Conservation (phyloP, 371 early-diverging fungal species). For the Syncephalis fuscata region DNA sequence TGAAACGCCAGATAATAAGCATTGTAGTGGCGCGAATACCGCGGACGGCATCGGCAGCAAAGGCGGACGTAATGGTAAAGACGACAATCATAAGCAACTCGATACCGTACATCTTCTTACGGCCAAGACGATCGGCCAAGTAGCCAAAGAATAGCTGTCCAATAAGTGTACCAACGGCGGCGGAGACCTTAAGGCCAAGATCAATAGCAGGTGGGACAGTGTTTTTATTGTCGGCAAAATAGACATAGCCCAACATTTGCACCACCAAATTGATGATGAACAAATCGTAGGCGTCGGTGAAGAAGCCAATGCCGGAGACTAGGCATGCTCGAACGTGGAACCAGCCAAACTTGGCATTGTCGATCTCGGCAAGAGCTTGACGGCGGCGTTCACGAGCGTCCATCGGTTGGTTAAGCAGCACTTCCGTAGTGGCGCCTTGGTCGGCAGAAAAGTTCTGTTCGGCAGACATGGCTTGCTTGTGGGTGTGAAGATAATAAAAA, state of each 20-base stretch:
- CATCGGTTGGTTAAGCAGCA: too few relatives aligned
- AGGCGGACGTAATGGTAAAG: constrained; percentile 63
- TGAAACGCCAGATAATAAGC: constrained; percentile 63
- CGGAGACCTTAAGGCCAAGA: constrained; percentile 62
- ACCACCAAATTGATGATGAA: constrained; percentile 70
- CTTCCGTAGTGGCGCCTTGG: too few relatives aligned
- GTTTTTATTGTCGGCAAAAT: constrained; percentile 22
- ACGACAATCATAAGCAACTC: constrained; percentile 69
- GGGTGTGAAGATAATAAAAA: too few relatives aligned
- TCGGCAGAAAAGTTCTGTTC: too few relatives aligned
- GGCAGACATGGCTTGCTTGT: too few relatives aligned
- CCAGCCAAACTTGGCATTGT: constrained; percentile 42
- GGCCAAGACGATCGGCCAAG: constrained; percentile 68
- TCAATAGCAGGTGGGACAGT: constrained; percentile 38
- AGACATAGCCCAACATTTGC: constrained; percentile 62
- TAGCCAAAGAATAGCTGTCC: constrained; percentile 81
- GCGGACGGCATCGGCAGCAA: constrained; percentile 42
- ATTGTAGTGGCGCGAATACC: constrained; percentile 53
- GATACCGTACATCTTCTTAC: constrained; percentile 69
- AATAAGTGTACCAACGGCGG: constrained; percentile 62
- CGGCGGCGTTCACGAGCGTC: too few relatives aligned
- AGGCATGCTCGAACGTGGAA: constrained; percentile 67
- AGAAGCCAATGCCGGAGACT: constrained; percentile 75
- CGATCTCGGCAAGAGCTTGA: constrained; percentile 19
- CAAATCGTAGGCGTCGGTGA: constrained; percentile 78